Evolutionary conservation across 2,329 filamentous ascomycete species (phyloP), one percentile per base, ranked within the genome.

Genomic region (Sarocladium oryzae): DNA sequence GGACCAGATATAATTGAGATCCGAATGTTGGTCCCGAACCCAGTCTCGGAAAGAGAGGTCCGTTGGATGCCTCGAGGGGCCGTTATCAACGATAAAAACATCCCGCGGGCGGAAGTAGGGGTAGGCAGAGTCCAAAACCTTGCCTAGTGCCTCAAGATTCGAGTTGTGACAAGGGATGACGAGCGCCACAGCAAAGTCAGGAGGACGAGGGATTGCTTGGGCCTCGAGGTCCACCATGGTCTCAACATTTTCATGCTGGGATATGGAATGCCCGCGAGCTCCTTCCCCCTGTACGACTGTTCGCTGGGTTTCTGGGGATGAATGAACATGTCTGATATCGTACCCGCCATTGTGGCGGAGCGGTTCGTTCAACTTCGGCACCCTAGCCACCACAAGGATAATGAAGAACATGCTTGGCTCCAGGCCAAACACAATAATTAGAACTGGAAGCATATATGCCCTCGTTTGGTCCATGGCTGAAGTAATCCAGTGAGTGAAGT

Each of bases 341-440:
- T n/a, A n/a, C n/a, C n/a, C n/a, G n/a, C n/a, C n/a, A n/a, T 21
- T 20, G 16, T 21, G 10, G 4, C 6, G 5, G 37, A 16, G 9
- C 35, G 35, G 10, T n/a, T 9, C 35, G 4, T 36, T n/a, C 33
- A 41, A 20, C 7, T 41, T 41, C 37, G 37, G 37, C 37, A 41
- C 23, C 21, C 37, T 41, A 20, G 37, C 20, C 4, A 20, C 37
- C 20, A 20, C 37, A 9, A 41, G 37, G 15, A 41, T 41, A 20
- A n/a, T 21, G 13, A 41, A 4, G 37, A 41, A 41, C 37, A 41
- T 41, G 37, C 20, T 41, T n/a, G 37, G 37, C 37, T 41, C 37
- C 10, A 41, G 37, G 15, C 37, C 10, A 7, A 41, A 7, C 7
- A 41, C 37, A 20, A 41, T 41, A 20, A 41, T 41, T n/a, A 41